Evolutionary conservation across 306 rosid species (phyloP).

Genomic region (Ammopiptanthus mongolicus): DNA sequence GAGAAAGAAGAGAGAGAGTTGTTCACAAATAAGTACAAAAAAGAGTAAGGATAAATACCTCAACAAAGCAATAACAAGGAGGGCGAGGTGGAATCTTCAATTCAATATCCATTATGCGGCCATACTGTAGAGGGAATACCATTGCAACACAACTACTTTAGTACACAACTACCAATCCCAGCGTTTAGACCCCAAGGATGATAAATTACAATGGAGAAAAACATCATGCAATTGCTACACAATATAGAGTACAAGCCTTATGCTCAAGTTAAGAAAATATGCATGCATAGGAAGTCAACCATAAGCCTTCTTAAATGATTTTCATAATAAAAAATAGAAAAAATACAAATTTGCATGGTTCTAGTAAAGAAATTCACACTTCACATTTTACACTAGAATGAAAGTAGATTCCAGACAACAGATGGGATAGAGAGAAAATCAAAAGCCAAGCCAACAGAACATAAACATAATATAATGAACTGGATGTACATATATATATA

Average conservation of each 20-base stretch:
- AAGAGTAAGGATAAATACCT: conserved; percentile 44
- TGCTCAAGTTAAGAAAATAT: neutral
- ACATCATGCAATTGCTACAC: neutral
- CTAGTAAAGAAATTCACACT: neutral
- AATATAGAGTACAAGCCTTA: neutral
- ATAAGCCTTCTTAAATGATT: too few species aligned
- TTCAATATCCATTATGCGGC: conserved; percentile 89
- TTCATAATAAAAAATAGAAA: neutral
- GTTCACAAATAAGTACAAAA: neutral
- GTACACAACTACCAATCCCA: conserved; percentile 17
- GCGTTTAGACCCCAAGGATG: neutral
- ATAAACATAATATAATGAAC: neutral
- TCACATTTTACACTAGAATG: neutral
- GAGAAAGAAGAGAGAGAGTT: neutral
- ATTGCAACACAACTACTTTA: conserved; percentile 9
- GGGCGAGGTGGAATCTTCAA: conserved; percentile 97
- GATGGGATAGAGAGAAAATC: neutral
- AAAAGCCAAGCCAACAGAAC: neutral
- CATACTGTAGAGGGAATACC: conserved; percentile 64
- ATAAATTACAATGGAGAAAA: neutral
- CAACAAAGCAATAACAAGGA: conserved; percentile 94
- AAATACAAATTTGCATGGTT: neutral
- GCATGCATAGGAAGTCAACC: too few species aligned
- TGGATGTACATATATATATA: neutral
- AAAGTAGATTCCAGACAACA: neutral